These are phyloP conservation scores for Amanita pallidorosea DNA, from an alignment of 768 basidiomycete genomes.

Conservation along the genomic window DNA sequence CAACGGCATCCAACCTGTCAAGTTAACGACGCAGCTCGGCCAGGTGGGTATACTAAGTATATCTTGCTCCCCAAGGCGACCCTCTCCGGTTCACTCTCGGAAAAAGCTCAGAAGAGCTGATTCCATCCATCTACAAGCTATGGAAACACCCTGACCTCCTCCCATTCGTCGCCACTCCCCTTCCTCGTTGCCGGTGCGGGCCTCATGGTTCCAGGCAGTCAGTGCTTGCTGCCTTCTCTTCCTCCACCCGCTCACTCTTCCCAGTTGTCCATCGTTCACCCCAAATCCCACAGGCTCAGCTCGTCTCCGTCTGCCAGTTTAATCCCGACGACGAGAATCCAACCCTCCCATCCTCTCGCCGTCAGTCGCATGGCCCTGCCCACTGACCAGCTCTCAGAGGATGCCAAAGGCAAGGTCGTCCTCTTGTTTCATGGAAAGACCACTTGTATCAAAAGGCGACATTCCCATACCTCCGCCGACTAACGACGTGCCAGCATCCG, in stretches of 20 bases:
- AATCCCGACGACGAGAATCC: constrained; percentile 19
- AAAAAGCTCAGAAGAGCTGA: constrained; percentile 53
- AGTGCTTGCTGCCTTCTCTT: constrained; percentile 13
- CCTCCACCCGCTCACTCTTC: constrained; percentile 8
- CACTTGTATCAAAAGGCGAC: constrained; percentile 48
- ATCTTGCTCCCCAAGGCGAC: constrained; percentile 55
- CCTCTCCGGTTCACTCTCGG: constrained; percentile 75
- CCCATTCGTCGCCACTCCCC: constrained; percentile 61
- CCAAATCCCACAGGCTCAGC: constrained; percentile 30
- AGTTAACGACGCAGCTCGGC: constrained; percentile 52
- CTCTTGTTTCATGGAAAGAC: constrained; percentile 66
- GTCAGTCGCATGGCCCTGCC: constrained; percentile 63
- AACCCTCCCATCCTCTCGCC: constrained; percentile 48
- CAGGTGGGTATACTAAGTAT: constrained; percentile 66
- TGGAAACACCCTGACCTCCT: constrained; percentile 57
- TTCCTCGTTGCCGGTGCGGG: constrained; percentile 69
- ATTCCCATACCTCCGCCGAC: constrained; percentile 26
- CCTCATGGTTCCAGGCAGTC: constrained; percentile 82
- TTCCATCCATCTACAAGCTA: constrained; percentile 73
- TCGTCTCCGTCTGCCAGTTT: constrained; percentile 56
- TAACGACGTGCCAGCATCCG: no score
- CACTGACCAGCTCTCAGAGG: constrained; percentile 28
- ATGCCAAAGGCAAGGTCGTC: constrained; percentile 71
- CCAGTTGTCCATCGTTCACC: constrained; percentile 50
- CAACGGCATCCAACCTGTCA: constrained; percentile 57